Evolutionary conservation across 495 filamentous ascomycete genomes (phyloP).

Genomic region (Platismatia glauca): DNA sequence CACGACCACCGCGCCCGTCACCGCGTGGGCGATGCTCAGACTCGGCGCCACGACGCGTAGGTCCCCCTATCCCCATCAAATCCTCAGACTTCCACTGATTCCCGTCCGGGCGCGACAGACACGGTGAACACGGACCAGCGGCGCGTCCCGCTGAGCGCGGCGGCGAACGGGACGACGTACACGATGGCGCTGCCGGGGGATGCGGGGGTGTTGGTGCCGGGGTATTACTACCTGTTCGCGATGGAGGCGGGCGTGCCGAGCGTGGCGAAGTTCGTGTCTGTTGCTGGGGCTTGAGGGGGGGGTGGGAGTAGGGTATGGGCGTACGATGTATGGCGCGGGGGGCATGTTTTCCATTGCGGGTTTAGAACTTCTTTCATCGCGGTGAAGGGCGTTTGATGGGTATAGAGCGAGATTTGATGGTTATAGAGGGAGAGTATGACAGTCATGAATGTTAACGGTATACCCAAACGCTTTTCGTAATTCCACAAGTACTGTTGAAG

Average conservation of each 20-base stretch:
- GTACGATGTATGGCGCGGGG: neutral
- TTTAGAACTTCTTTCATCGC: too few relatives aligned
- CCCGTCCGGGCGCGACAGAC: slow-evolving; percentile 24
- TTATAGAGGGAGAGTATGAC: too few relatives aligned
- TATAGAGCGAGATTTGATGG: too few relatives aligned
- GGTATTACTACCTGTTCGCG: slow-evolving; percentile 52
- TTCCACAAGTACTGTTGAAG: neutral
- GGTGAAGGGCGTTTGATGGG: neutral
- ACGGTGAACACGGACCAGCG: slow-evolving; percentile 53
- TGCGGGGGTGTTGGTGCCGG: slow-evolving; percentile 44
- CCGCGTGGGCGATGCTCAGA: slow-evolving; percentile 35
- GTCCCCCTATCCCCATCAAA: neutral
- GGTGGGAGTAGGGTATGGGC: neutral
- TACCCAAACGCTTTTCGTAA: neutral
- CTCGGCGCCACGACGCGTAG: slow-evolving; percentile 38
- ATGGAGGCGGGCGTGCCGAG: slow-evolving; percentile 44
- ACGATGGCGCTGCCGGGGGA: slow-evolving; percentile 37
- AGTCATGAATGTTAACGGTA: too few relatives aligned
- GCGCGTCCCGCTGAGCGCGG: slow-evolving; percentile 35
- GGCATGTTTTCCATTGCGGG: neutral
- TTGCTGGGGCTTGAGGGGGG: slow-evolving; percentile 3
- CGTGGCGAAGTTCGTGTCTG: slow-evolving; percentile 19
- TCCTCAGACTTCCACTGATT: neutral
- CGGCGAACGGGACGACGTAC: slow-evolving; percentile 19
- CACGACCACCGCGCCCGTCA: slow-evolving; percentile 25